These are phyloP conservation scores for Aphanoascus verrucosus DNA, from an alignment of 2,329 filamentous ascomycete species.

Conservation along the genomic window DNA sequence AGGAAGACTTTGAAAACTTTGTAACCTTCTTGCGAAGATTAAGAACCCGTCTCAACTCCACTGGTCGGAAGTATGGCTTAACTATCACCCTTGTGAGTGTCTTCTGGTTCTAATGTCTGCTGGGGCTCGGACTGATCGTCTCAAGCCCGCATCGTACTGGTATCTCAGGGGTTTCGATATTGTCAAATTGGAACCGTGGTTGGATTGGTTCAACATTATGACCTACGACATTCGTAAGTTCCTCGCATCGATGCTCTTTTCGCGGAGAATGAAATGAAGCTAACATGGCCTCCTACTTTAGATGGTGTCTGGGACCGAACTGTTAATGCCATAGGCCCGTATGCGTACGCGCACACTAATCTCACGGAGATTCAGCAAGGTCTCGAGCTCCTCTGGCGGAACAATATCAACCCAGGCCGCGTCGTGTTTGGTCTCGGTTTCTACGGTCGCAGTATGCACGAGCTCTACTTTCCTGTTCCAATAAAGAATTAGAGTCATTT, in stretches of 20 bases:
- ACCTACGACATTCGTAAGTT: slow-evolving; percentile 10
- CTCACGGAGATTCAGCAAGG: slow-evolving; percentile 35
- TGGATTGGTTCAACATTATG: slow-evolving; percentile 12
- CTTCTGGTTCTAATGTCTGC: too few species aligned
- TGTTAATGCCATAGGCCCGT: slow-evolving; percentile 6
- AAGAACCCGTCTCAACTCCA: slow-evolving; percentile 10
- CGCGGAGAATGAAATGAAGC: too few species aligned
- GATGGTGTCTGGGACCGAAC: background rate
- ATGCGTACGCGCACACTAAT: slow-evolving; percentile 34
- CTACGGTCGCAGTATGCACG: slow-evolving; percentile 40
- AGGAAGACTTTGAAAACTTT: slow-evolving; percentile 29
- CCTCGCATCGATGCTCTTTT: too few species aligned
- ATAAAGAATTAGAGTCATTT: too few species aligned
- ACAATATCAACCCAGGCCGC: slow-evolving; percentile 31
- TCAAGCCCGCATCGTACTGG: slow-evolving; percentile 10
- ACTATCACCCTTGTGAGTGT: slow-evolving; percentile 18
- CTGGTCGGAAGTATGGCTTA: slow-evolving; percentile 14
- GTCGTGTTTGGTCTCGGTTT: slow-evolving; percentile 39
- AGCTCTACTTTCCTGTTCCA: too few species aligned
- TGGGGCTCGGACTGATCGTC: too few species aligned
- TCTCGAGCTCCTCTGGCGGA: slow-evolving; percentile 35
- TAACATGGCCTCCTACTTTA: too few species aligned
- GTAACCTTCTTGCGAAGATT: slow-evolving; percentile 18
- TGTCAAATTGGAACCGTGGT: background rate
- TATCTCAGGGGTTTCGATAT: slow-evolving; percentile 11